These are phyloP conservation scores for Amanita polypyramis DNA, from an alignment of 768 basidiomycete genomes.

Conservation along the genomic window DNA sequence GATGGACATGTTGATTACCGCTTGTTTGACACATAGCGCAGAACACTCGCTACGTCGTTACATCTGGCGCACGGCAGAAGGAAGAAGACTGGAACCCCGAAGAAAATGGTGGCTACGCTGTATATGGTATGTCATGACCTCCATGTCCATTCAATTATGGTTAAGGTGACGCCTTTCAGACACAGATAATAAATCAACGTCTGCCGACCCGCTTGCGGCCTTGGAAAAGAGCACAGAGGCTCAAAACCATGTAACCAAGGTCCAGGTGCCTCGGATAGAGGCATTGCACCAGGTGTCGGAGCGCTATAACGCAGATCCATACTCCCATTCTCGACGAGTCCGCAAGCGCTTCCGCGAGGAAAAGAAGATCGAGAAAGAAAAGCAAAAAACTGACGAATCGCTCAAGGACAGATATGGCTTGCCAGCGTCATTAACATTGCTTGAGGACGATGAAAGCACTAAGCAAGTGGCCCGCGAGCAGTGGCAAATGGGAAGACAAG, in stretches of 20 bases:
- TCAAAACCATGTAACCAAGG: conserved; percentile 59
- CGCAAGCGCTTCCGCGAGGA: conserved; percentile 80
- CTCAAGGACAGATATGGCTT: conserved; percentile 73
- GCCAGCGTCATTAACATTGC: conserved; percentile 53
- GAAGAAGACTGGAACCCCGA: conserved; percentile 96
- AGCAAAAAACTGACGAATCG: conserved; percentile 56
- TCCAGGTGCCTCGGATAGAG: conserved; percentile 74
- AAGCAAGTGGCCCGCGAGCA: conserved; percentile 50
- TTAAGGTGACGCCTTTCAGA: conserved; percentile 28
- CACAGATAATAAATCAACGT: conserved; percentile 50
- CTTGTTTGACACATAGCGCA: conserved; percentile 18
- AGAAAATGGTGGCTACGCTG: conserved; percentile 87
- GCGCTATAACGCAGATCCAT: conserved; percentile 80
- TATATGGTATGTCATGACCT: conserved; percentile 50
- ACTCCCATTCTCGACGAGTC: conserved; percentile 59
- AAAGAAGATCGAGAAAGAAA: conserved; percentile 70
- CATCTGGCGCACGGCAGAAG: conserved; percentile 88
- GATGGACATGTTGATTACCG: not conserved
- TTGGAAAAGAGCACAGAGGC: conserved; percentile 84
- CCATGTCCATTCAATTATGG: not conserved
- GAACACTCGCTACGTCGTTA: conserved; percentile 94
- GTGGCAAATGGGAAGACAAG: conserved; percentile 46
- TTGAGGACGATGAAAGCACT: conserved; percentile 53
- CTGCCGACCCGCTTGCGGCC: conserved; percentile 77
- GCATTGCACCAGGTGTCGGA: conserved; percentile 70